A percentile compares a stretch with the other conserved stretches of the same genome.
Evolutionary conservation across 2,329 filamentous ascomycete species (phyloP).

Genomic region (Pyrenochaeta sp.): DNA sequence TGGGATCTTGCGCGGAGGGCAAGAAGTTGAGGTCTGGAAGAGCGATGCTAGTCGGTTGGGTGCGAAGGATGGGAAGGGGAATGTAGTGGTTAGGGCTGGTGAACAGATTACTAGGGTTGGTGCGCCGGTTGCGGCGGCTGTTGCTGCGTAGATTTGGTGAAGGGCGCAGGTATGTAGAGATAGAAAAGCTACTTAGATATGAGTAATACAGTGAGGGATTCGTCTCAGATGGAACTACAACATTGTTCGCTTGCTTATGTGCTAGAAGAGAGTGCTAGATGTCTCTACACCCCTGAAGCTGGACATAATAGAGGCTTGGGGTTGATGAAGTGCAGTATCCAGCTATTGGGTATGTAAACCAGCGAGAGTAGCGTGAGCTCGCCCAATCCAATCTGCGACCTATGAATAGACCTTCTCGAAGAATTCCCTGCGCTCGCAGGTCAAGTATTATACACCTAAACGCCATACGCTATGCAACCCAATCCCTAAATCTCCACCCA

Average conservation of each 20-base stretch:
- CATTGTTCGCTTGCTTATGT: too few species aligned
- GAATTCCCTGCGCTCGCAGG: not conserved
- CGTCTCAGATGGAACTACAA: too few species aligned
- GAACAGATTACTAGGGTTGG: conserved; percentile 81
- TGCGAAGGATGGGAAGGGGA: conserved; percentile 77
- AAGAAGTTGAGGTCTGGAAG: conserved; percentile 54
- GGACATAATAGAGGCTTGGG: too few species aligned
- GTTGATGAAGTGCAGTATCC: too few species aligned
- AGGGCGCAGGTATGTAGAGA: not conserved
- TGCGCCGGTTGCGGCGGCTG: conserved; percentile 78
- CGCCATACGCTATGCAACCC: conserved; percentile 14
- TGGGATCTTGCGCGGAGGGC: conserved; percentile 49
- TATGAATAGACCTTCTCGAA: not conserved
- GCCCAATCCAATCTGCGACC: not conserved
- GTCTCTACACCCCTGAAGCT: too few species aligned
- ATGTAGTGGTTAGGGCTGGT: conserved; percentile 77
- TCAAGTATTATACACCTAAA: not conserved
- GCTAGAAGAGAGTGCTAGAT: too few species aligned
- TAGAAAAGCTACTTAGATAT: not conserved
- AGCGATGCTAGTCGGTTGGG: conserved; percentile 48
- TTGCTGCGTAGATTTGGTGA: conserved; percentile 68
- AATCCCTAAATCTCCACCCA: too few species aligned
- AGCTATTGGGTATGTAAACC: not conserved
- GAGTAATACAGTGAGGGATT: not conserved
- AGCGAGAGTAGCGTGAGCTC: not conserved